These are phyloP conservation scores for Aspergillus nomiae DNA, from an alignment of 2,329 filamentous ascomycete genomes.

Conservation along the genomic window DNA sequence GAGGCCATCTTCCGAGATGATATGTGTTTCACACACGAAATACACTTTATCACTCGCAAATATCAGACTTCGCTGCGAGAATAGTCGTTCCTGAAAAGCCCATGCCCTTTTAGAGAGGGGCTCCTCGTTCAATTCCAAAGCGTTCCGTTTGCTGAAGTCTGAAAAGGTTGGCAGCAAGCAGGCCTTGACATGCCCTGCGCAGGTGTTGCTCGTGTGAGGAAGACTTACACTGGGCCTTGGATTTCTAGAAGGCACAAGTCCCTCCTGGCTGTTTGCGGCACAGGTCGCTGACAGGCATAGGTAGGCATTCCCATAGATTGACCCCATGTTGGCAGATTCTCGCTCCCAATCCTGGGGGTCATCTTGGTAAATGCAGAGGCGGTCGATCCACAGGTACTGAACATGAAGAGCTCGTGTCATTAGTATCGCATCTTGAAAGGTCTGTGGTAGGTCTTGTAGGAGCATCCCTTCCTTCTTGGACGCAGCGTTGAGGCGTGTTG, in stretches of 20 bases:
- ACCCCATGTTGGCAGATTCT: neutral
- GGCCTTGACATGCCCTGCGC: too few species aligned
- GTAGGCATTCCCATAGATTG: neutral
- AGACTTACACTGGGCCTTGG: neutral
- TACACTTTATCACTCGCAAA: too few species aligned
- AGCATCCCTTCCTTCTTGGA: neutral
- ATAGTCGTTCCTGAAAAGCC: too few species aligned
- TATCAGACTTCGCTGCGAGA: too few species aligned
- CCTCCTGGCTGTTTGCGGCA: too few species aligned
- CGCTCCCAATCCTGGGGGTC: neutral
- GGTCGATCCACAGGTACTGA: neutral
- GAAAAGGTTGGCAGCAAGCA: too few species aligned
- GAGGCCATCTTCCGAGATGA: too few species aligned
- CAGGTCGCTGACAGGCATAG: neutral
- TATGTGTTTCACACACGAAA: too few species aligned
- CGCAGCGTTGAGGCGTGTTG: neutral
- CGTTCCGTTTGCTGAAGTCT: rapidly evolving
- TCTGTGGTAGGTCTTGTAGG: neutral
- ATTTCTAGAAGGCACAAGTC: neutral
- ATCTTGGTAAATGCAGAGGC: neutral
- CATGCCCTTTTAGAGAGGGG: too few species aligned
- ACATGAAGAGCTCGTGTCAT: neutral
- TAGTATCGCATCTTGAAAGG: neutral
- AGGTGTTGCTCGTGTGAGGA: neutral
- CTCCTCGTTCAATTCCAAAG: too few species aligned